A percentile compares a stretch with the other conserved stretches of the same genome.
These are phyloP conservation scores for Trametes polyzona DNA, from an alignment of 1,284 basidiomycete genomes.

Conservation along the genomic window DNA sequence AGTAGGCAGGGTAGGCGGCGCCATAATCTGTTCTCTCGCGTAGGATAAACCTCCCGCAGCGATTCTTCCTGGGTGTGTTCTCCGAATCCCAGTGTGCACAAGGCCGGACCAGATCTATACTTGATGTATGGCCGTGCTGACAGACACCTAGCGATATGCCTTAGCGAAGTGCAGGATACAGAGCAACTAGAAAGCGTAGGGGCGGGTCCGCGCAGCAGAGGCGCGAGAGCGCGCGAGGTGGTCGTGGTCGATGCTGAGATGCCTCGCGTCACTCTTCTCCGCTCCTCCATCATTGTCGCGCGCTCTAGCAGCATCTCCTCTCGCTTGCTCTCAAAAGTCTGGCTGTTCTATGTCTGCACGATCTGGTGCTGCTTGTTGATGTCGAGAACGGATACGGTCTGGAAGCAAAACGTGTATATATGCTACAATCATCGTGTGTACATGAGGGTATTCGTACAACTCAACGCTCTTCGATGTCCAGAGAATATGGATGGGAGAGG, in stretches of 20 bases:
- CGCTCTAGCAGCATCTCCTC: not conserved
- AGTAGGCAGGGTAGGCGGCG: slow-evolving; percentile 55
- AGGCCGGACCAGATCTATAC: not conserved
- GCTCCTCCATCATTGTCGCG: not conserved
- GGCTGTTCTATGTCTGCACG: no score
- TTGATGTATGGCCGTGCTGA: not conserved
- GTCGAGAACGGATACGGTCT: no score
- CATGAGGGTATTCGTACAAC: no score
- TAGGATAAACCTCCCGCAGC: not conserved
- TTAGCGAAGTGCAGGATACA: not conserved
- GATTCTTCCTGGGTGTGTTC: no score
- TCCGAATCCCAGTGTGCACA: not conserved
- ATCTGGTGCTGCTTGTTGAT: no score
- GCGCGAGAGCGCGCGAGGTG: slow-evolving; percentile 14
- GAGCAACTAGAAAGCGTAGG: no score
- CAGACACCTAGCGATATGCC: not conserved
- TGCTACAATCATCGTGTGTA: not conserved
- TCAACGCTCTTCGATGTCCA: no score
- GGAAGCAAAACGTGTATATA: not conserved
- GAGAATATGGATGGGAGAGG: no score
- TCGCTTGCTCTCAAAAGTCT: not conserved
- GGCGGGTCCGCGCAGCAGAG: slow-evolving; percentile 11
- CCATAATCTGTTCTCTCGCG: slow-evolving; percentile 15
- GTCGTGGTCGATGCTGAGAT: slow-evolving; percentile 12
- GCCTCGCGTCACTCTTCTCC: not conserved